phyloP scores from a whole-genome alignment of 768 basidiomycete species.

The Mycena galericulata region DNA sequence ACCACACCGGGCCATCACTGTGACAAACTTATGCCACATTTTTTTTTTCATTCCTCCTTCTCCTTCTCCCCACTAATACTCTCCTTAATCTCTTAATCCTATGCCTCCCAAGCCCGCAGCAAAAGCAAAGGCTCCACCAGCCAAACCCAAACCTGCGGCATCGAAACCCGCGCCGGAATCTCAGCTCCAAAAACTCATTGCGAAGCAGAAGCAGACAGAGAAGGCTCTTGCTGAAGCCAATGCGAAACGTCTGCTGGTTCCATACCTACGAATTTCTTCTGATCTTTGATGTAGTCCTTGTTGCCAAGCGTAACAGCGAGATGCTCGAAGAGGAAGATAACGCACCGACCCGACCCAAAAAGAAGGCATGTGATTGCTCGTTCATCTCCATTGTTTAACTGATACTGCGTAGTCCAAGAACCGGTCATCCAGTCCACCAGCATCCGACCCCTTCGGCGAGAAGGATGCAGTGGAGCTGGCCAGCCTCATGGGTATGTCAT shows the following conservation, averaged over 20 bases:
- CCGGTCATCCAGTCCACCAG: neutral
- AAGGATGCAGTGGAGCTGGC: neutral
- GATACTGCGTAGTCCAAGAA: neutral
- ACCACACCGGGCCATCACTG: too few species aligned
- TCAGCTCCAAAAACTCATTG: neutral
- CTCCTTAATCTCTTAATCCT: neutral
- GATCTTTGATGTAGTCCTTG: neutral
- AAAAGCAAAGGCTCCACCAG: neutral
- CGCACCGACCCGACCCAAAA: neutral
- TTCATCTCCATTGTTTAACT: neutral
- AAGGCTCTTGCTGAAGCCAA: neutral
- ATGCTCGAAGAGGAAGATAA: neutral
- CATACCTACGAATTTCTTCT: neutral
- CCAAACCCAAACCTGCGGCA: neutral
- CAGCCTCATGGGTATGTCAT: neutral
- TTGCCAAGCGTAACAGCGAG: constrained; percentile 1
- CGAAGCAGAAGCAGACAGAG: neutral
- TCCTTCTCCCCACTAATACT: neutral
- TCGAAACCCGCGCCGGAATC: neutral
- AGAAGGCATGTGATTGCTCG: neutral
- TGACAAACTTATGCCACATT: too few species aligned
- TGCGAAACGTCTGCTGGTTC: neutral
- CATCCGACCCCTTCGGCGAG: neutral
- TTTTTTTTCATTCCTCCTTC: neutral
- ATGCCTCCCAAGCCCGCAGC: neutral